Evolutionary conservation across 2,329 filamentous ascomycete genomes (phyloP).

Genomic region (Tolypocladium cylindrosporum): DNA sequence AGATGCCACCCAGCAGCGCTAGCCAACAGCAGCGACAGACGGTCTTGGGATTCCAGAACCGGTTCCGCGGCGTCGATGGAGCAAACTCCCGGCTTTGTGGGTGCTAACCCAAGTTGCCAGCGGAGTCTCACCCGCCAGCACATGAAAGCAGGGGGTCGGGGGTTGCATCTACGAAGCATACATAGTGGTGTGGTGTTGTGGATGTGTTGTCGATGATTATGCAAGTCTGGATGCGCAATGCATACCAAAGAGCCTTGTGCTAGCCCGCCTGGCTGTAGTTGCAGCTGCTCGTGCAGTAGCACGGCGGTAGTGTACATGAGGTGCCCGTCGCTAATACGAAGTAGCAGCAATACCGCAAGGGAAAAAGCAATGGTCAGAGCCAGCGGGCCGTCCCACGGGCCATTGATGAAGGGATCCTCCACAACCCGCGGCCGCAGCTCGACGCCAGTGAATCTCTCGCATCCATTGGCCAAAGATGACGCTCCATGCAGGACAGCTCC

Average conservation of each 20-base stretch:
- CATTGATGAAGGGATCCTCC: not conserved
- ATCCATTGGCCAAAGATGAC: not conserved
- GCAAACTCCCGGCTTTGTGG: not conserved
- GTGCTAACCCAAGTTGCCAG: not conserved
- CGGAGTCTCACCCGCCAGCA: too few species aligned
- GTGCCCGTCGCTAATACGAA: not conserved
- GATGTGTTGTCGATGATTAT: not conserved
- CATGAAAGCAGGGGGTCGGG: too few species aligned
- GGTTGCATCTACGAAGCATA: too few species aligned
- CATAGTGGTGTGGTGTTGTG: not conserved
- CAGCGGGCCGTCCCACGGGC: not conserved
- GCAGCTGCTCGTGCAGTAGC: not conserved
- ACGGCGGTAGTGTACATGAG: not conserved
- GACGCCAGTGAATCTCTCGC: not conserved
- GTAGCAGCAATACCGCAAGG: not conserved
- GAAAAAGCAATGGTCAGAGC: not conserved
- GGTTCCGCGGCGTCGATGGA: not conserved
- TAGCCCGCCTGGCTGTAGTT: not conserved
- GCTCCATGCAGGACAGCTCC: not conserved
- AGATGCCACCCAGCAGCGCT: not conserved
- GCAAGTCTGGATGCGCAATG: not conserved
- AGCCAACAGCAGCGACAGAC: not conserved
- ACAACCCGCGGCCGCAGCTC: not conserved
- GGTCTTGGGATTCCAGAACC: too few species aligned
- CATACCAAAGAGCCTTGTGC: not conserved